Base-by-base conservation (phyloP, 768 basidiomycete genomes). In the Macrolepiota dolichaula region DNA sequence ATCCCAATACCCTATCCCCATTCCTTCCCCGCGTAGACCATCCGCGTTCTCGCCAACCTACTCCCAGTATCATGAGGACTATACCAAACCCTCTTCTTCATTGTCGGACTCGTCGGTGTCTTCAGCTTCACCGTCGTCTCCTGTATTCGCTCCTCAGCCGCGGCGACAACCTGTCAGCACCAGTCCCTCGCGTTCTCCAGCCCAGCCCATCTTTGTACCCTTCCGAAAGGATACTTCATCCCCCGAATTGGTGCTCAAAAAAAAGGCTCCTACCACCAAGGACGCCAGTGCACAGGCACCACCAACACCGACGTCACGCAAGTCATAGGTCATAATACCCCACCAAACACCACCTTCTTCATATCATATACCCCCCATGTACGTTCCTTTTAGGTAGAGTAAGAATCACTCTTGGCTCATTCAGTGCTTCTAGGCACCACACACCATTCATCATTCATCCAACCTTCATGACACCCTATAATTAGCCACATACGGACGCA, bases 211-310 rank as follows among this genome's bases (percentile, higher is more conserved):
- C 63, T 86, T 85, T 69, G 79, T 78, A 29, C 77, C 81, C 17
- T 86, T 81, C 75, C 76, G 76, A 59, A 79, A 82, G 56, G 74
- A 78, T 52, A 75, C 79, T 24, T 77, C 79, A n/a, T 83, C 83
- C 42, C 85, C 85, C 46, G 85, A 86, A 64, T 73, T 85, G 55
- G 77, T 80, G 35, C 63, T 79, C 57, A 75, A 73, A 68, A 77
- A 76, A 69, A 76, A 73, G 61, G 57, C 55, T 27, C 64, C 68
- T 22, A 61, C 42, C 32, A 52, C 61, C 5, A 63, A 54, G 24
- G 55, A 38, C 40, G 46, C 35, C 9, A 22, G 59, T n/a, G 55
- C 59, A 11, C 59, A 61, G 29, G 55, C 59, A 47, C 35, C 53
- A 15, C 15, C 44, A 46, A 61, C 53, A 15, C 15, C 44, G 52